Base-by-base conservation (phyloP, 768 basidiomycete genomes). In the Amanita fuliginea region DNA sequence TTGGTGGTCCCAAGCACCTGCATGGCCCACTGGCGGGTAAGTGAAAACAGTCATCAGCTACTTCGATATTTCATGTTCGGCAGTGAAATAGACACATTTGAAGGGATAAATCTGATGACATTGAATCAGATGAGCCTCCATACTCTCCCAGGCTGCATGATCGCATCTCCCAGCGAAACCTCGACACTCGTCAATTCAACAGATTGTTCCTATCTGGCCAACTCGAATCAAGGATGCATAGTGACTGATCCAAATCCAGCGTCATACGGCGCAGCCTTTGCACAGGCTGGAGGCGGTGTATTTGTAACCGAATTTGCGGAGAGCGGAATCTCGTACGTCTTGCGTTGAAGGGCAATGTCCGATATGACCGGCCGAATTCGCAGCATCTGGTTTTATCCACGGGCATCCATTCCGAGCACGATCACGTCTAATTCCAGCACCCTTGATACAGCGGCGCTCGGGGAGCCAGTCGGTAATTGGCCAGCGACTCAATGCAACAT, bases 71-170 rank as follows among this genome's bases (percentile, higher is more conserved):
- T 19, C 18, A 36, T 11, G n/a, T 41, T 16, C 39, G 11, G 21
- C 35, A 71, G 73, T 22, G 83, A 87, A 59, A 83, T 86, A 53
- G 90, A 92, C 62, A 85, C 83, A 8, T 77, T 92, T 51, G 89
- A 93, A 62, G 84, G 80, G 30, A 81, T 92, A 54, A 92, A 93
- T 63, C 60, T 74, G 43, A 74, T 74, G 36, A 69, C 70, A 3
- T 65, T 69, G 47, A 86, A 83, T 53, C 83, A 85, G 59, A 79
- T 84, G 73, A 73, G 71, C 6, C 66, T 91, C 13, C 89, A 91
- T 61, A 86, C 86, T 0, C 67, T 72, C 35, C 62, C 76, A 0
- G 78, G 80, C 4, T 83, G 83, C 62, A 73, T 61, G 0, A 73
- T 77, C 56, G 63, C 69, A 21, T 66, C 67, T 33, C 71, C 77